Percentiles rank a stretch among this genome's conserved stretches.
These are phyloP conservation scores for Flammula alnicola DNA, from an alignment of 1,284 basidiomycete species.

Conservation along the genomic window DNA sequence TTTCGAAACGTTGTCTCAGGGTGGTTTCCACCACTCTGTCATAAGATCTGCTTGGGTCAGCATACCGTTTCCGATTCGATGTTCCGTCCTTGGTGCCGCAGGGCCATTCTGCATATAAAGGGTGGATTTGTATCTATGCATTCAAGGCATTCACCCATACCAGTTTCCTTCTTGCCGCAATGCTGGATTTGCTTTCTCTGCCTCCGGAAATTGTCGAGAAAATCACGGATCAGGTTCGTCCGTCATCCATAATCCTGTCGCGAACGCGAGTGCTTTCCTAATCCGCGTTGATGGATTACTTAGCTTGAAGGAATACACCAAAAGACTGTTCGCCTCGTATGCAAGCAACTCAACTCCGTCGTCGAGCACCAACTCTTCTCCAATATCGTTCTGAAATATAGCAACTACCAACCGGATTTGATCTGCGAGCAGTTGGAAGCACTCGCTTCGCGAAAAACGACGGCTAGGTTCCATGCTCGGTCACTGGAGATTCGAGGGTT, in stretches of 20 bases:
- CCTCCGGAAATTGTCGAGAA: conserved; percentile 24
- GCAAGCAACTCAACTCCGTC: conserved; percentile 20
- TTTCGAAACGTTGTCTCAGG: too few species aligned
- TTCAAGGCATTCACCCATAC: not conserved
- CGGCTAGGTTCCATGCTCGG: conserved; percentile 17
- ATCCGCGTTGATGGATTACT: not conserved
- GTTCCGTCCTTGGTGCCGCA: too few species aligned
- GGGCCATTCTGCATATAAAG: too few species aligned
- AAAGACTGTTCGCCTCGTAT: conserved; percentile 19
- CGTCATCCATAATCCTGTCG: not conserved
- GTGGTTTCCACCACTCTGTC: too few species aligned
- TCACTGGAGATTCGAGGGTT: conserved; percentile 24
- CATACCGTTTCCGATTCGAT: too few species aligned
- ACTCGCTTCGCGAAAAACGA: conserved; percentile 17
- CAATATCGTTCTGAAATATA: conserved; percentile 24
- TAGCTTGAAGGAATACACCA: conserved; percentile 20
- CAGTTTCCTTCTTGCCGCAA: conserved; percentile 3
- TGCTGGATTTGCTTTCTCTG: conserved; percentile 21
- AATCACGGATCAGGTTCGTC: conserved; percentile 19
- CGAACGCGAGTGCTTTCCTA: not conserved
- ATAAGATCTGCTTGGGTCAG: too few species aligned
- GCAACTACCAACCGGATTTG: conserved; percentile 24
- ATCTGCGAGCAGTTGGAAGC: conserved; percentile 24
- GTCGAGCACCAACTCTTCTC: conserved; percentile 24
- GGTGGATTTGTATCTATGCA: not conserved